Evolutionary conservation across 169 alveolate genomes (phyloP), one percentile per base, ranked within the genome.

Genomic region (Haemoproteus tartakovskyi): DNA sequence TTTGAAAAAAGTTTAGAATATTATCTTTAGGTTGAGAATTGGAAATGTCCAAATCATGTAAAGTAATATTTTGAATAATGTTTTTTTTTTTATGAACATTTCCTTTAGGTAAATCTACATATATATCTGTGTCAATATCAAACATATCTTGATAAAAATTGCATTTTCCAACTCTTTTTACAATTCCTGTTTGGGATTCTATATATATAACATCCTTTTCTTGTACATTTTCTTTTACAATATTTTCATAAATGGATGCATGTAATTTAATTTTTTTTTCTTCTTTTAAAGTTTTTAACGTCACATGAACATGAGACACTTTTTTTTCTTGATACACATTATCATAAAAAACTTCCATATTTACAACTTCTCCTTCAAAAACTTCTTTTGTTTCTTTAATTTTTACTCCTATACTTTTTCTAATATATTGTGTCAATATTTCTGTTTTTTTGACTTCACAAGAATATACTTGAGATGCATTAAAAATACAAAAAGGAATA

Each of bases 51-150:
- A 97, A 87, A 79, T 96, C 99, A 92, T 97, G 98, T 82, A 97
- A 89, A 12, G 99, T 96, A 59, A 97, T 98, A 90, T 96, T 99
- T 92, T 97, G 96, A 43, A 97, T 98, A 24, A 97, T 96, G 87
- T 97, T 99, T 86, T 96, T 97, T 88, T 96, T 97, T 92, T 97
- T 97, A 86, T 96, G 98, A 18, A 97, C 99, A 79, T 97, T 99
- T 51, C 99, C 99, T 80, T 96, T 96, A 3, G 99, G 99, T 14
- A 97, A 80, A 5, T 98, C 98, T 40, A 97, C 98, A 78, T 43
- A 74, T n/a, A 78, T 94, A 95, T 97, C 99, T 26, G 99, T 97
- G 84, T 97, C 99, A 26, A 97, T 89, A 78, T 97, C 99, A 87
- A 93, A 96, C 87, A 96, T 98, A 40, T 97, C 92, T 19, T 98